Conservation (phyloP, 805 yeast genomes). For the Metschnikowia picachoensis region DNA sequence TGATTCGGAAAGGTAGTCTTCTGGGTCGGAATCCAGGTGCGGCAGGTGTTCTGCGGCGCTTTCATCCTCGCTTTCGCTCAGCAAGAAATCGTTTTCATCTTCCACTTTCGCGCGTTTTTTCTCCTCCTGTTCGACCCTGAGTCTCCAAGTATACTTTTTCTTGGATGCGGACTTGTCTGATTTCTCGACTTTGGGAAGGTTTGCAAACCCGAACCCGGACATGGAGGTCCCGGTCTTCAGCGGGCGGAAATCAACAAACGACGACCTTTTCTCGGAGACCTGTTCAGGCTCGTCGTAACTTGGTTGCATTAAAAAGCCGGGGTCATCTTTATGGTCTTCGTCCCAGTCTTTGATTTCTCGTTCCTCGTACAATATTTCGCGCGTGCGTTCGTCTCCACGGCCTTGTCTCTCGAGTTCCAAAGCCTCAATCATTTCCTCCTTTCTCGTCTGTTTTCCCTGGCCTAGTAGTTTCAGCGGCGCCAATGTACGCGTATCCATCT, state of each 20-base stretch:
- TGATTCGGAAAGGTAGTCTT: slow-evolving; percentile 20
- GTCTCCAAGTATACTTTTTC: slow-evolving; percentile 71
- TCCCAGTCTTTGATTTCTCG: slow-evolving; percentile 61
- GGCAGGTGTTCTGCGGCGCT: slow-evolving; percentile 19
- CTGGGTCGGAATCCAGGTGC: slow-evolving; percentile 8
- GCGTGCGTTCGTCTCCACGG: slow-evolving; percentile 57
- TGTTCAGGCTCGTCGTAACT: slow-evolving; percentile 3
- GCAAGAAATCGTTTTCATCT: slow-evolving; percentile 59
- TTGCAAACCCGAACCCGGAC: slow-evolving; percentile 64
- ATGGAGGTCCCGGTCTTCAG: slow-evolving; percentile 57
- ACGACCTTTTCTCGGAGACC: slow-evolving; percentile 21
- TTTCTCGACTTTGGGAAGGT: slow-evolving; percentile 46
- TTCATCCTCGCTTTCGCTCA: slow-evolving; percentile 27
- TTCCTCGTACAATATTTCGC: slow-evolving; percentile 65
- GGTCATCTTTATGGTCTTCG: slow-evolving; percentile 11
- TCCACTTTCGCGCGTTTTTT: slow-evolving; percentile 42
- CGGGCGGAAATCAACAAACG: slow-evolving; percentile 72
- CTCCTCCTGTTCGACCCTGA: slow-evolving; percentile 35
- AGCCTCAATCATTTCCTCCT: slow-evolving; percentile 72
- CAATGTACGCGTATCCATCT: slow-evolving; percentile 65
- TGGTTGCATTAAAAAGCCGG: neutral
- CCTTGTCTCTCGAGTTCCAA: slow-evolving; percentile 69
- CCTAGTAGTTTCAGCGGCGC: slow-evolving; percentile 79
- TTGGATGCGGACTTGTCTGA: slow-evolving; percentile 21
- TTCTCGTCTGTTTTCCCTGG: slow-evolving; percentile 62